Evolutionary conservation across 1,284 basidiomycete genomes (phyloP).

Genomic region (Moniliella sp.): DNA sequence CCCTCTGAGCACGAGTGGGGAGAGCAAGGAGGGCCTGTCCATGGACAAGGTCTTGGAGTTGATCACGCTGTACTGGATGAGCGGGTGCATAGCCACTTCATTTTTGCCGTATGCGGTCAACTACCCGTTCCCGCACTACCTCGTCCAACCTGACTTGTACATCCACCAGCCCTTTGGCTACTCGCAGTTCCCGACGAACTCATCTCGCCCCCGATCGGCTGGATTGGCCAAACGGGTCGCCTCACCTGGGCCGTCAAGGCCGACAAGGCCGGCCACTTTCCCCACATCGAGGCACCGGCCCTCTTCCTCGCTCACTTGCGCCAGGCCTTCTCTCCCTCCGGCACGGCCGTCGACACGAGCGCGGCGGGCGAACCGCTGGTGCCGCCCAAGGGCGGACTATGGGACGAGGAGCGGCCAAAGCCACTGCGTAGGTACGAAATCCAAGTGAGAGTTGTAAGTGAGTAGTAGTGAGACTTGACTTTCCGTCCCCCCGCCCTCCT

Average conservation of each 20-base stretch:
- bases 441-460: no score
- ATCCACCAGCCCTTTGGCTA: conserved; percentile 11
- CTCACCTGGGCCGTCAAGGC: conserved; percentile 9
- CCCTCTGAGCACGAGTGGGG: neutral
- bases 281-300: conserved; percentile 14
- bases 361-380: no score
- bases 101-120: conserved; percentile 18
- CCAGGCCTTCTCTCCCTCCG: conserved; percentile 10
- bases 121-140: conserved; percentile 8
- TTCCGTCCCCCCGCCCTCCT: no score
- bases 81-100: conserved; percentile 11
- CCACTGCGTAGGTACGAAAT: no score
- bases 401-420: no score
- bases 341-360: no score
- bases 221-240: conserved; percentile 10
- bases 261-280: conserved; percentile 17
- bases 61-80: conserved; percentile 3
- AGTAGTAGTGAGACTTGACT: no score
- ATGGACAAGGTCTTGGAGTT: conserved; percentile 6
- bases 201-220: conserved; percentile 9
- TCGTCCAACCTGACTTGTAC: conserved; percentile 6
- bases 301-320: conserved; percentile 14
- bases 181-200: conserved; percentile 17
- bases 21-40: neutral
- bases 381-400: no score